These are phyloP conservation scores for Aspergillus asperescens DNA, from an alignment of 495 filamentous ascomycete species.

Conservation along the genomic window DNA sequence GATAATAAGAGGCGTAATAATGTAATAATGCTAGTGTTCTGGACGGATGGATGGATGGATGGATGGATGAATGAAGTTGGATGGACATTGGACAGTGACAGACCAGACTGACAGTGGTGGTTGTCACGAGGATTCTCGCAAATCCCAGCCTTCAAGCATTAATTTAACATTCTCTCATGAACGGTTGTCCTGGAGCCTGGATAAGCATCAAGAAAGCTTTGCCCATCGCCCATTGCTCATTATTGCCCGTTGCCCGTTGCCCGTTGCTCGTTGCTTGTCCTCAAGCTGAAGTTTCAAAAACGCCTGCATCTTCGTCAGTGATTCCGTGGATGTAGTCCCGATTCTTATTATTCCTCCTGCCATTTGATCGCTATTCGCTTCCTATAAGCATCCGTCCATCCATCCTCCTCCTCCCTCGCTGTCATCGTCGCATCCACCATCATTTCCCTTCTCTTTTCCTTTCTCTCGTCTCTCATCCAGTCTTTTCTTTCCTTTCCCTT, in stretches of 20 bases:
- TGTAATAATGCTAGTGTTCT: background rate
- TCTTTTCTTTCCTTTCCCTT: background rate
- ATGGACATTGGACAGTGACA: no score
- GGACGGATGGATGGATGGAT: conserved; percentile 6
- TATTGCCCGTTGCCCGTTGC: no score
- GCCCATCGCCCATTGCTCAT: background rate
- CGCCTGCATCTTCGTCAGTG: conserved; percentile 13
- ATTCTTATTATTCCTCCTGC: conserved; percentile 15
- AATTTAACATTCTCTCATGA: no score
- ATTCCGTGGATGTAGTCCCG: conserved; percentile 11
- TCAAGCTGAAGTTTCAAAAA: conserved; percentile 10
- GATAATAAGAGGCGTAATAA: background rate
- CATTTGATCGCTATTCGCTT: conserved; percentile 6
- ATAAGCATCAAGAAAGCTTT: conserved; percentile 8
- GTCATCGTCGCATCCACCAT: background rate
- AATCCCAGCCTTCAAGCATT: background rate
- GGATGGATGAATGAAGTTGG: conserved; percentile 5
- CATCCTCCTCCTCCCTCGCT: background rate
- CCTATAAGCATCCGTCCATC: background rate
- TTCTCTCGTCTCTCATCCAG: conserved; percentile 5
- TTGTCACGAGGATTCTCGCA: background rate
- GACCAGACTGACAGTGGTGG: no score
- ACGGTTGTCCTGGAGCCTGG: no score
- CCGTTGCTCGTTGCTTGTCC: no score
- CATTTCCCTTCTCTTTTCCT: background rate